Conservation (phyloP, 768 basidiomycete genomes). For the Collybiopsis luxurians region DNA sequence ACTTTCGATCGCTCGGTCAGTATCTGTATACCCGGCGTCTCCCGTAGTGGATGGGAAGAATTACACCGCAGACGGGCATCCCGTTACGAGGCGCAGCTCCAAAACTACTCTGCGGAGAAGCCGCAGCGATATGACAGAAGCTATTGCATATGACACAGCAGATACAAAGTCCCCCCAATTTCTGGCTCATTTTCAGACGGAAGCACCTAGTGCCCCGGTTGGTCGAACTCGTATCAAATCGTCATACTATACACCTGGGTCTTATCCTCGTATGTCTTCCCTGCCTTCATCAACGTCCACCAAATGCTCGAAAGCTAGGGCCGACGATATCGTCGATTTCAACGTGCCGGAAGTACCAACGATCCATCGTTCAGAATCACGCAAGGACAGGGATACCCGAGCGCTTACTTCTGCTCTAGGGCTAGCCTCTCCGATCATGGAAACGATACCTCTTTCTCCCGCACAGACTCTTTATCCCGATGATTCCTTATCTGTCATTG, state of each 20-base stretch:
- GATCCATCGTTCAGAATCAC: conserved; percentile 40
- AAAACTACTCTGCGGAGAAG: conserved; percentile 24
- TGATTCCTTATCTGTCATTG: conserved; percentile 64
- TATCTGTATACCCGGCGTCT: conserved; percentile 47
- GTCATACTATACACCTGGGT: conserved; percentile 56
- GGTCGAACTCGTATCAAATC: conserved; percentile 70
- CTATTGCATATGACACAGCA: conserved; percentile 51
- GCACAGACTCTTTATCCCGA: conserved; percentile 69
- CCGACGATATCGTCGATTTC: conserved; percentile 30
- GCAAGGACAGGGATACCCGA: conserved; percentile 36
- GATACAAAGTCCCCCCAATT: conserved; percentile 44
- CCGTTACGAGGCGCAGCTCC: conserved; percentile 33
- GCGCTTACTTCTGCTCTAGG: conserved; percentile 39
- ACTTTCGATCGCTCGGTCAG: conserved; percentile 39
- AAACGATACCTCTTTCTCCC: conserved; percentile 45
- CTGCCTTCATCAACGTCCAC: conserved; percentile 30
- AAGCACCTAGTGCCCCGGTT: conserved; percentile 30
- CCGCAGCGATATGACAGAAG: conserved; percentile 21
- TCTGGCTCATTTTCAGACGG: conserved; percentile 21
- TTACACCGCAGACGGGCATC: conserved; percentile 41
- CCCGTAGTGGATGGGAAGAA: conserved; percentile 23
- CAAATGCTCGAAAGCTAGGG: conserved; percentile 13
- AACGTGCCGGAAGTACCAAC: conserved; percentile 28
- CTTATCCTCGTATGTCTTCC: conserved; percentile 53
- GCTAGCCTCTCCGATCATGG: conserved; percentile 20